Evolutionary conservation across 1,284 basidiomycete species (phyloP), one percentile per base, ranked within the genome.

Genomic region (Ustilago sp.): DNA sequence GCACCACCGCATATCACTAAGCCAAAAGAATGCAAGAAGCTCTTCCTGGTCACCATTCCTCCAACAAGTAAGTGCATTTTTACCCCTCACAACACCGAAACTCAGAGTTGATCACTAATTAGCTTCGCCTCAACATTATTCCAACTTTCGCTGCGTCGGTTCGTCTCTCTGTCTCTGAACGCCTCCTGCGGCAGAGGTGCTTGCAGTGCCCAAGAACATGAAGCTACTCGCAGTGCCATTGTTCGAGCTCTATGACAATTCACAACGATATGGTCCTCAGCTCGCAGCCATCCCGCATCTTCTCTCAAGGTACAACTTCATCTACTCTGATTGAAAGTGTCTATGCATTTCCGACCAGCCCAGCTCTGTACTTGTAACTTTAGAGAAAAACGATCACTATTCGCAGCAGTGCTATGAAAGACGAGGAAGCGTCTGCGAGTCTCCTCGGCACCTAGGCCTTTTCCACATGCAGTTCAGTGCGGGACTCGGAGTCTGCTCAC

Each of bases 121-220:
- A 17, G 8, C 43, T 19, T 19, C 11, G n/a, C 43, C 43, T 45
- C 4, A 1, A 45, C 43, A 45, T 7, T 9, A 0, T 45, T 8
- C 43, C 43, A 45, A 4, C 45, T 41, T 23, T 8, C 43, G 9
- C 41, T 34, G 31, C 31, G 31, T 36, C 19, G 9, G 35, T 34
- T 35, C 31, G 31, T 36, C 19, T 35, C 17, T 34, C 48, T 50
- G 7, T 55, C 31, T 43, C 12, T 53, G 15, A 39, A 4, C 17
- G n/a, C 19, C n/a, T 15, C 19, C 12, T 8, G 17, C 9, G 0
- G 28, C 87, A 98, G 95, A 97, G 87, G 92, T 95, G 11, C 91
- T 99, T 13, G 94, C 94, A 1, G 94, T 98, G 2, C 96, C 96
- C 0, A 94, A 94, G 87, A 99, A 99, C 87, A 98, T 98, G 95